Percentiles rank a stretch among this genome's conserved stretches.
These are phyloP conservation scores for Magnaporthales sp. DNA, from an alignment of 2,329 filamentous ascomycete genomes.

Conservation along the genomic window DNA sequence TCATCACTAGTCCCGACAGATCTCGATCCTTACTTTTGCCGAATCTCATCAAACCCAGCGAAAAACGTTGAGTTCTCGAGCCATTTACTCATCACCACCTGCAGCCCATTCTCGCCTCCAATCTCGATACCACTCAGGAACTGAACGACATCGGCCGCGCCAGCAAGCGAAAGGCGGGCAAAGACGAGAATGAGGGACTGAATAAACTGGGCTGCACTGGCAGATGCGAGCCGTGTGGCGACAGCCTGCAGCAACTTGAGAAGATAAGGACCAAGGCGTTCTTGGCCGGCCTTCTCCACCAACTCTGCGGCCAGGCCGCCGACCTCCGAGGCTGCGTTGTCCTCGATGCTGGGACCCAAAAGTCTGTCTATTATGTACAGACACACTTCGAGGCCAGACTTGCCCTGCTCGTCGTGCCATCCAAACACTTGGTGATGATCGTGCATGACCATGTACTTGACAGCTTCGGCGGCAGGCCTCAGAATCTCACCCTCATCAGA, in stretches of 20 bases:
- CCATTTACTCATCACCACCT: constrained; percentile 90
- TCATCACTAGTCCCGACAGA: background rate
- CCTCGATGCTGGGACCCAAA: constrained; percentile 74
- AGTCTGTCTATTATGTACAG: constrained; percentile 89
- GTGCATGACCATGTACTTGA: constrained; percentile 84
- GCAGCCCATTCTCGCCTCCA: constrained; percentile 69
- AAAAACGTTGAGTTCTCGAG: constrained; percentile 95
- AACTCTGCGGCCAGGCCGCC: constrained; percentile 89
- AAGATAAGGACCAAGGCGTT: constrained; percentile 82
- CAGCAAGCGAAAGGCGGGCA: constrained; percentile 76
- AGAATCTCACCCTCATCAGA: constrained; percentile 84
- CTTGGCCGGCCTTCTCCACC: constrained; percentile 89
- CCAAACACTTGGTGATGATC: constrained; percentile 83
- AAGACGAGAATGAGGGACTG: constrained; percentile 95
- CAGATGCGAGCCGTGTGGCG: constrained; percentile 72
- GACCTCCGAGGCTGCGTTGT: constrained; percentile 92
- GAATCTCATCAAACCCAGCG: constrained; percentile 95
- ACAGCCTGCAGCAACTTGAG: constrained; percentile 84
- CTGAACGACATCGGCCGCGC: constrained; percentile 80
- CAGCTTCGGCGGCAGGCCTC: constrained; percentile 73
- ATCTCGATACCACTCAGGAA: constrained; percentile 84
- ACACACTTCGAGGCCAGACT: constrained; percentile 79
- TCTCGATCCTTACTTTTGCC: constrained; percentile 68
- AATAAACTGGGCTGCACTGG: constrained; percentile 81
- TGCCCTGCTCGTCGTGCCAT: constrained; percentile 74